A percentile compares a stretch with the other conserved stretches of the same genome.
phyloP scores from a whole-genome alignment of 1,139 yeast species.

The Hyphopichia buzzinii region DNA sequence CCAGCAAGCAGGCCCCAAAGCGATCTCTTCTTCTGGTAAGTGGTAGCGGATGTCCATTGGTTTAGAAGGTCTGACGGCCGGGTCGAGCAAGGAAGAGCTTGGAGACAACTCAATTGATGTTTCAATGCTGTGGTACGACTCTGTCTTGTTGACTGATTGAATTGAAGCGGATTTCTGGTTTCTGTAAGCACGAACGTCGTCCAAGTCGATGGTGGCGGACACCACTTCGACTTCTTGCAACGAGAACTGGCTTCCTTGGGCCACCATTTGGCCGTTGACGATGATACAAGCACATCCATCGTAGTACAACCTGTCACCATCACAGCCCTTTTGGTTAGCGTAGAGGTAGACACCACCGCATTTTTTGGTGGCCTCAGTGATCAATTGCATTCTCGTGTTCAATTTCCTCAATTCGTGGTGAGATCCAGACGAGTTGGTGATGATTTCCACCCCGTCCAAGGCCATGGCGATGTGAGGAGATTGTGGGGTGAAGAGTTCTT shows the following conservation, averaged over 20 bases:
- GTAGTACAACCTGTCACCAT: conserved; percentile 93
- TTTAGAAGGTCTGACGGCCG: conserved; percentile 60
- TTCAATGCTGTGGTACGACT: conserved; percentile 59
- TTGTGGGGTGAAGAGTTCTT: conserved; percentile 93
- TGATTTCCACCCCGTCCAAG: conserved; percentile 91
- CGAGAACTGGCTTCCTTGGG: conserved; percentile 91
- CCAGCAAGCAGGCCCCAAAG: conserved; percentile 99
- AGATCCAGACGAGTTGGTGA: conserved; percentile 93
- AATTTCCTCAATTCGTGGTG: conserved; percentile 94
- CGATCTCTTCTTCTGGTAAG: conserved; percentile 91
- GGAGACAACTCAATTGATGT: conserved; percentile 65
- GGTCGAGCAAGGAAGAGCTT: conserved; percentile 55
- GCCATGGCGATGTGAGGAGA: conserved; percentile 93
- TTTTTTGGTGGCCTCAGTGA: conserved; percentile 87
- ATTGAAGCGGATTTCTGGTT: conserved; percentile 73
- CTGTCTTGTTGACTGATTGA: conserved; percentile 58
- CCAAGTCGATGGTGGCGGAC: conserved; percentile 89
- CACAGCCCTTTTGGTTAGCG: conserved; percentile 96
- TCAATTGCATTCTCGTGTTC: conserved; percentile 78
- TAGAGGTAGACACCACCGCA: conserved; percentile 95
- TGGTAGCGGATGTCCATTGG: conserved; percentile 58
- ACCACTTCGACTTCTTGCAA: conserved; percentile 89
- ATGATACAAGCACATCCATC: conserved; percentile 97
- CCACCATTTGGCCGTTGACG: conserved; percentile 85
- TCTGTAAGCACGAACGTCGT: conserved; percentile 84